Percentiles rank a stretch among this genome's conserved stretches.
Evolutionary conservation across 2,329 filamentous ascomycete genomes (phyloP).

Genomic region (Ilyonectria robusta): DNA sequence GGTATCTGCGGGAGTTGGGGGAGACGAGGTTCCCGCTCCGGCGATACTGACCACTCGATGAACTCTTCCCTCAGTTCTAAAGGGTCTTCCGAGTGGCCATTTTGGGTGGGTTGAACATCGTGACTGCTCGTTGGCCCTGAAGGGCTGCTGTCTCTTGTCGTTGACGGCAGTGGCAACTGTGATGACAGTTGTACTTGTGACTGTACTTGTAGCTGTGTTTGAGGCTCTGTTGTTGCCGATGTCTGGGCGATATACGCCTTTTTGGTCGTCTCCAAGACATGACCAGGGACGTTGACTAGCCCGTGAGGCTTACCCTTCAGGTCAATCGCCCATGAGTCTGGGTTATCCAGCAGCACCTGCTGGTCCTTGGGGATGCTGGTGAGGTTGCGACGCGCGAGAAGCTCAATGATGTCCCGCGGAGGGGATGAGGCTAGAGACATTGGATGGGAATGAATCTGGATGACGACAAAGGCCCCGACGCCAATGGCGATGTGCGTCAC

Average conservation of each 20-base stretch:
- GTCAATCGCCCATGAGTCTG: slow-evolving; percentile 55
- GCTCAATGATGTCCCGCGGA: slow-evolving; percentile 39
- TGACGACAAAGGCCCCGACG: slow-evolving; percentile 28
- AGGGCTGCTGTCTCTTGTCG: slow-evolving; percentile 7
- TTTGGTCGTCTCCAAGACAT: slow-evolving; percentile 53
- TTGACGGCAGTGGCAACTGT: slow-evolving; percentile 25
- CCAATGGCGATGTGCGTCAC: slow-evolving; percentile 38
- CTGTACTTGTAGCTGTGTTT: background rate
- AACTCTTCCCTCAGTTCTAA: slow-evolving; percentile 9
- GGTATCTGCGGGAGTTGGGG: slow-evolving; percentile 1
- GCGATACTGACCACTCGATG: slow-evolving; percentile 27
- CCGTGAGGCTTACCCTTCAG: slow-evolving; percentile 43
- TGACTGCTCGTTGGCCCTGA: background rate
- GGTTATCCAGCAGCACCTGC: slow-evolving; percentile 51
- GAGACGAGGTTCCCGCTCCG: slow-evolving; percentile 23
- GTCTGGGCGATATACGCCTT: slow-evolving; percentile 39
- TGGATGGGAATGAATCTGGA: slow-evolving; percentile 37
- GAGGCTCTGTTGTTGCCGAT: background rate
- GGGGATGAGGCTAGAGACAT: slow-evolving; percentile 48
- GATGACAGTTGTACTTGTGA: slow-evolving; percentile 13
- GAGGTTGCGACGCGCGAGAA: slow-evolving; percentile 47
- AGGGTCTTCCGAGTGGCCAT: slow-evolving; percentile 2
- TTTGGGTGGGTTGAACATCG: slow-evolving; percentile 3
- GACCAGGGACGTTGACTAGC: slow-evolving; percentile 52
- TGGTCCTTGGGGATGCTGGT: slow-evolving; percentile 58